phyloP scores from a whole-genome alignment of 1,284 basidiomycete genomes.

The Caloboletus firmus region DNA sequence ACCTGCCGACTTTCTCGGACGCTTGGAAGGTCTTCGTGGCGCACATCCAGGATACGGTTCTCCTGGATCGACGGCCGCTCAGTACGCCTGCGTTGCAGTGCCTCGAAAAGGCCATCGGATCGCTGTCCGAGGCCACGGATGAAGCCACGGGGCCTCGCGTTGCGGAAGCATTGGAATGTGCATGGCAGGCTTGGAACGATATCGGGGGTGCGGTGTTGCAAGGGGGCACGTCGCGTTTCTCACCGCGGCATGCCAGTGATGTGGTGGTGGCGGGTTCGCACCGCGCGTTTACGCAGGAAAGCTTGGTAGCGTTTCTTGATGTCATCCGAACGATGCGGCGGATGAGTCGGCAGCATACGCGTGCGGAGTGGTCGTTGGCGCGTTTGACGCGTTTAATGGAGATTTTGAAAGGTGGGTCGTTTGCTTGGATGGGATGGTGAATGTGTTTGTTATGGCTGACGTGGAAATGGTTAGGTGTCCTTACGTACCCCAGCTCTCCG shows the following conservation, averaged over 20 bases:
- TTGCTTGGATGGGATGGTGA: constrained; percentile 10
- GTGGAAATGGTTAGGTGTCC: constrained; percentile 49
- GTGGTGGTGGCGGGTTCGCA: constrained; percentile 19
- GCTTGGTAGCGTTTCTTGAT: constrained; percentile 77
- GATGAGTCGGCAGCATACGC: constrained; percentile 47
- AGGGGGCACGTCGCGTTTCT: constrained; percentile 23
- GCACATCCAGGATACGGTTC: constrained; percentile 68
- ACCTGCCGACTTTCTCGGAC: constrained; percentile 64
- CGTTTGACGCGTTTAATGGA: constrained; percentile 68
- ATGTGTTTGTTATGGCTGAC: not conserved
- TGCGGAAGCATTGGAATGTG: constrained; percentile 53
- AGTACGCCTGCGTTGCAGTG: constrained; percentile 80
- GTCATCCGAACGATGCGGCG: constrained; percentile 62
- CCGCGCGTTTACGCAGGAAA: constrained; percentile 81
- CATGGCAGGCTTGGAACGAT: constrained; percentile 70
- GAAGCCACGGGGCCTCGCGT: constrained; percentile 46
- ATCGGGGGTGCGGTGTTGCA: constrained; percentile 60
- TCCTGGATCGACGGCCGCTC: constrained; percentile 66
- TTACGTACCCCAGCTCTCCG: constrained; percentile 80
- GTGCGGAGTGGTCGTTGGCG: constrained; percentile 63
- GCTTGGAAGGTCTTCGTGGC: constrained; percentile 75
- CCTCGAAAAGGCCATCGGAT: constrained; percentile 74
- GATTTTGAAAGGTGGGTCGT: constrained; percentile 66
- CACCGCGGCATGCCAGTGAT: constrained; percentile 21
- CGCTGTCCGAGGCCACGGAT: constrained; percentile 43